Evolutionary conservation across 2,329 filamentous ascomycete genomes (phyloP), one percentile per base, ranked within the genome.

Genomic region (Neodidymelliopsis sp.): DNA sequence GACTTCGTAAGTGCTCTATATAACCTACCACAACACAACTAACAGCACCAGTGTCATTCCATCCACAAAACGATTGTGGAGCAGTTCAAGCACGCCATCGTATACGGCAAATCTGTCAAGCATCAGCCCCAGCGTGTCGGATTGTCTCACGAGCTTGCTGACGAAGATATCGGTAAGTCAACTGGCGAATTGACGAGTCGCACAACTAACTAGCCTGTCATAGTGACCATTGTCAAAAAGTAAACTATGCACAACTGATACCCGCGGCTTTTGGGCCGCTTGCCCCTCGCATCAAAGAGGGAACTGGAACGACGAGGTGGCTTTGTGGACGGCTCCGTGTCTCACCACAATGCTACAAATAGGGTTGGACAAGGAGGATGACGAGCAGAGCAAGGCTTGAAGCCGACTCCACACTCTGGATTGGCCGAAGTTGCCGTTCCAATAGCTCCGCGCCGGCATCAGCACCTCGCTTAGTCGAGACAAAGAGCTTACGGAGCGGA

Each of bases 71-170:
- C 86, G 47, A 97, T 99, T 71, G 83, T 94, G 47, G 94, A 99
- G 65, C 88, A 96, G 64, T 99, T 99, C 82, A 95, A 93, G 76
- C 85, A 87, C 54, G 94, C 94, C 44, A 88, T 99, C 70, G 94
- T 99, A 30, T 99, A 97, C 74, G 94, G 94, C 62, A 94, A 93
- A 73, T 97, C 92, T 46, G 93, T 97, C 62, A 97, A 97, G 82
- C 94, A 99, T 78, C 94, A 97, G 77, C 94, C 94, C 59, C 94
- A 99, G 77, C 85, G 92, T 67, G 94, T 97, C 56, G 94, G 94
- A 38, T 82, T 99, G 59, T 79, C 84, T 42, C 94, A 99, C 73
- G 91, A 96, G 79, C 81, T 99, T 67, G 90, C 86, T 49, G 94
- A 99, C 73, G 94, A 99, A 78, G 94, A 99, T 77, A 96, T 99